Evolutionary conservation across 805 yeast species (phyloP), one percentile per base, ranked within the genome.

Genomic region (Komagataella phaffii): DNA sequence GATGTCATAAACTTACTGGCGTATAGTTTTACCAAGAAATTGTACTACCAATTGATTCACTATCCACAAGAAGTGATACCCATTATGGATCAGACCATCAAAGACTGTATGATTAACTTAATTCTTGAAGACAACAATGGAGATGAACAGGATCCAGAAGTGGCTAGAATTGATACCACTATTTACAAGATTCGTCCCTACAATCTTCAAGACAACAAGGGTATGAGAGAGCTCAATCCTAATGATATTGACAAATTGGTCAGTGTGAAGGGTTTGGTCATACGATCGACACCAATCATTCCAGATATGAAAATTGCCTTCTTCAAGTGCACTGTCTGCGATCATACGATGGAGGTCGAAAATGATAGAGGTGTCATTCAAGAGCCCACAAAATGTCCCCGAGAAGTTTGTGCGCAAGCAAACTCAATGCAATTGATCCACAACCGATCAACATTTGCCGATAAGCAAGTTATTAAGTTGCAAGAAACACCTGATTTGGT

Each of bases 241-340:
- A 82, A 81, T 55, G 98, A 90, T 66, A 91, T 93, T 56, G 99
- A 93, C 68, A 90, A 91, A 63, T 74, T 93, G 53, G 95, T 93
- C 7, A 77, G 88, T 50, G 81, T 93, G 52, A 93, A 91, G 68
- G 99, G 99, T 18, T 74, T 93, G 47, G 95, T 89, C 0, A 71
- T 93, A 50, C 77, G 99, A 59, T 75, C 96, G 6, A 88, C 96
- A 6, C 80, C 97, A 10, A 81, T 93, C 44, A 88, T 93, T 50
- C 99, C 99, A 10, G 99, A 93, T 65, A 93, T 93, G 99, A 90
- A 89, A 64, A 88, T 85, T 49, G 97, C 98, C 0, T 91, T 91
- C 61, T 93, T 93, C 78, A 86, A 83, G 68, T 93, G 99, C 70
- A 85, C 81, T 54, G 95, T 93, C 18, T 93, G 99, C 70, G 91